Conservation (phyloP, 2,329 filamentous ascomycete genomes). For the Apiospora sp. region DNA sequence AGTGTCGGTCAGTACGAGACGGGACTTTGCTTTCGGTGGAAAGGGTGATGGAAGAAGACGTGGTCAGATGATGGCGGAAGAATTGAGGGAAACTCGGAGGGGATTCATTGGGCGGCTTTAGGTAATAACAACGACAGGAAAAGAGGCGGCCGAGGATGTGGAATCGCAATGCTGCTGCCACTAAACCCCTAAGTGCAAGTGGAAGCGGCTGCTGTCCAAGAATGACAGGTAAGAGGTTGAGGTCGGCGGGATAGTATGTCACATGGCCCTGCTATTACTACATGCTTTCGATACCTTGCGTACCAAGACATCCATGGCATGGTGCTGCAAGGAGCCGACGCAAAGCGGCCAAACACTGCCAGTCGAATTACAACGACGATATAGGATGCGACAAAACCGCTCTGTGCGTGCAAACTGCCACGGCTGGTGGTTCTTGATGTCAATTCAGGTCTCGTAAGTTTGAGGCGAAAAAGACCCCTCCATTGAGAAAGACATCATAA, state of each 20-base stretch:
- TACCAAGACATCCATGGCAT: slow-evolving; percentile 11
- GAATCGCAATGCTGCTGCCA: slow-evolving; percentile 30
- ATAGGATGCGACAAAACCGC: background rate
- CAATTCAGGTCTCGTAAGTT: background rate
- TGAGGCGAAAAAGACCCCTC: slow-evolving; percentile 2
- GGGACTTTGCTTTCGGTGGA: background rate
- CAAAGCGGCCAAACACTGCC: slow-evolving; percentile 31
- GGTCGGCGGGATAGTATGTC: slow-evolving; percentile 29
- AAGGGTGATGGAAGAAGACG: slow-evolving; percentile 9
- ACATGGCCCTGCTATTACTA: slow-evolving; percentile 29
- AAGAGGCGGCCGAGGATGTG: slow-evolving; percentile 11
- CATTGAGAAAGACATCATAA: background rate
- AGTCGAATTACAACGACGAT: background rate
- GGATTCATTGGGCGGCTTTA: slow-evolving; percentile 10
- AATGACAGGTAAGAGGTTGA: slow-evolving; percentile 26
- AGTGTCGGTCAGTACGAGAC: slow-evolving; percentile 7
- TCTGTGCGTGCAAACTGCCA: background rate
- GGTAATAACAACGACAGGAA: slow-evolving; percentile 16
- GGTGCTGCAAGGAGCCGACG: slow-evolving; percentile 31
- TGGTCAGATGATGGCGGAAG: slow-evolving; percentile 20
- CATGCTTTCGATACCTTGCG: background rate
- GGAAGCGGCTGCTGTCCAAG: slow-evolving; percentile 44
- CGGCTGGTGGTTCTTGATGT: background rate
- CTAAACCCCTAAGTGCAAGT: slow-evolving; percentile 69
- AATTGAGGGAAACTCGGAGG: slow-evolving; percentile 14